Evolutionary conservation across 129 eudicot genomes (phyloP), one percentile per base, ranked within the genome.

Genomic region (Tanacetum coccineum): DNA sequence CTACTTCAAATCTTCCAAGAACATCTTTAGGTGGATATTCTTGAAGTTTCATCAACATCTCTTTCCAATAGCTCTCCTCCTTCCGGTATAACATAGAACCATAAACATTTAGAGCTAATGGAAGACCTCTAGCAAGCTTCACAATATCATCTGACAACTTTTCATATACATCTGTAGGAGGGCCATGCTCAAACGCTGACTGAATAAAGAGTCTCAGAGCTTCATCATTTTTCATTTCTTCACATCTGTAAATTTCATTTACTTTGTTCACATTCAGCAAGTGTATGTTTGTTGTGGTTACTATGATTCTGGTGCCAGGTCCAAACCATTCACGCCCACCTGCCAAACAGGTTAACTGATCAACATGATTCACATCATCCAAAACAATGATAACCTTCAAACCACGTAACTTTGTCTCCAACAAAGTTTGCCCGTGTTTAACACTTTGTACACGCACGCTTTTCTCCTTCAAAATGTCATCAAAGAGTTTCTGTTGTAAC

Each of bases 261-360:
- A 71, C 13, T 59, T 1, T 60, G 40, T 19, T 28, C 4, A 22
- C n/a, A 42, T 32, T 56, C 64, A 69, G 45, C 74, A 69, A 20
- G 55, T 56, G n/a, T 20, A 6, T 6, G 9, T 69, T 69, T 4
- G 74, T 69, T 3, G 74, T 69, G 36, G 74, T 69, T 42, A 69
- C 45, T 56, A 69, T 69, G 65, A 69, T 20, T 69, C 64, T 56
- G 64, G 25, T 13, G 15, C 74, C 65, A 26, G 64, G 15, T 13
- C 73, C 73, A 54, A 68, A 68, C 73, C 73, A 68, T 54, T 55
- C 67, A 59, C 30, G 67, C 7, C 59, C 59, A 12, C 75, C 67
- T 25, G 59, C 59, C 11, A 70, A 10, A 70, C 25, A 48, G 9
- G 9, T 60, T 48, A 71, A 49, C 60, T 71, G 76, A 21, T 71